These are phyloP conservation scores for Diaporthe longicolla DNA, from an alignment of 2,329 filamentous ascomycete species.

Conservation along the genomic window DNA sequence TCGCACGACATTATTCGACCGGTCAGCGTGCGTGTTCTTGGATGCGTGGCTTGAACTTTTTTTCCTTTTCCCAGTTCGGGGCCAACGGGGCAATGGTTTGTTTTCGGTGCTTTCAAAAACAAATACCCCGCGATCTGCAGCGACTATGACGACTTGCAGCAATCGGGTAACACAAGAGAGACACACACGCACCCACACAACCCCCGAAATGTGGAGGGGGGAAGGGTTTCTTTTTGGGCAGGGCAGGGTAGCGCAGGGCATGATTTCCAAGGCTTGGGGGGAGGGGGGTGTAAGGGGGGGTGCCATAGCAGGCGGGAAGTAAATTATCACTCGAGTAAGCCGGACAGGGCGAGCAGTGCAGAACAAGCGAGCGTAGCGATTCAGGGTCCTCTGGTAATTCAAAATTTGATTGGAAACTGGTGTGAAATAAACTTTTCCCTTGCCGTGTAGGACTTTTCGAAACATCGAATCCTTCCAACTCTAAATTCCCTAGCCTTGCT, in stretches of 20 bases:
- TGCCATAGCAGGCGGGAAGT: neutral
- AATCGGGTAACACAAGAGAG: slow-evolving; percentile 5
- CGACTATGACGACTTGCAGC: slow-evolving; percentile 23
- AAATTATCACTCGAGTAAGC: neutral
- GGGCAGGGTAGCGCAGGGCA: neutral
- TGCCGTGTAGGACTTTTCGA: slow-evolving; percentile 23
- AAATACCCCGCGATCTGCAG: slow-evolving; percentile 28
- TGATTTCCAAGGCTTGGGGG: slow-evolving; percentile 1
- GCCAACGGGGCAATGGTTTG: neutral
- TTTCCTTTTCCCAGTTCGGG: neutral
- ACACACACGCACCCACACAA: neutral
- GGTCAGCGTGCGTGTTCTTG: neutral
- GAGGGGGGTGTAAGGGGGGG: no score
- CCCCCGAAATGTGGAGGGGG: neutral
- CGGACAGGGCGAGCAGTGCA: neutral
- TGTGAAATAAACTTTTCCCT: slow-evolving; percentile 10
- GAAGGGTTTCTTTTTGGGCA: neutral
- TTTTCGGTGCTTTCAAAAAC: neutral
- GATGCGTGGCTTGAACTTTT: neutral
- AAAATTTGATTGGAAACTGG: slow-evolving; percentile 7
- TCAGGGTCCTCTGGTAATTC: slow-evolving; percentile 2
- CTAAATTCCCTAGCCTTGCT: neutral
- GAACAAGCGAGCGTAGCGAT: slow-evolving; percentile 5
- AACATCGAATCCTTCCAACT: slow-evolving; percentile 32
- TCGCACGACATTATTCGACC: neutral